phyloP scores from a whole-genome alignment of 2,329 filamentous ascomycete genomes.

The Colletotrichum liriopes region DNA sequence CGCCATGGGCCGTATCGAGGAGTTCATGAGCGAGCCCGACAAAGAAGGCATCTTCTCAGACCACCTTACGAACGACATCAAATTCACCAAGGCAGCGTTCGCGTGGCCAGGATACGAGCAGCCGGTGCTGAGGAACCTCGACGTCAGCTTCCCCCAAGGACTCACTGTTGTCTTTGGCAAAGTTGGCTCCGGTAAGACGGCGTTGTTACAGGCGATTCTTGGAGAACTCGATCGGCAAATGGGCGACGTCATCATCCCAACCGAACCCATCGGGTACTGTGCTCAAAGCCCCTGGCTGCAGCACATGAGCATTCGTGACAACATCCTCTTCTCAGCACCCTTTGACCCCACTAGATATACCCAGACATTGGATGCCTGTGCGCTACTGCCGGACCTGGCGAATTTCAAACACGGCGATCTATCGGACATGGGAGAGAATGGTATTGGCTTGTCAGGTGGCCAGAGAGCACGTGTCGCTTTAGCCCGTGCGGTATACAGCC shows the following conservation, averaged over 20 bases:
- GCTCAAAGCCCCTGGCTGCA: slow-evolving; percentile 77
- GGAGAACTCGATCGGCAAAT: slow-evolving; percentile 78
- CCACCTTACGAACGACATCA: slow-evolving; percentile 59
- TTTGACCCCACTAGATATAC: slow-evolving; percentile 71
- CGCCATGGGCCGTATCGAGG: slow-evolving; percentile 84
- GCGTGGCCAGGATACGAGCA: slow-evolving; percentile 81
- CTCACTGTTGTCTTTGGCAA: slow-evolving; percentile 72
- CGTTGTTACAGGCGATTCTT: slow-evolving; percentile 71
- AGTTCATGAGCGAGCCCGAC: slow-evolving; percentile 89
- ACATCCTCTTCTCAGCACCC: slow-evolving; percentile 74
- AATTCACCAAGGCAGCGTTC: slow-evolving; percentile 78
- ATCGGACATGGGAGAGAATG: slow-evolving; percentile 74
- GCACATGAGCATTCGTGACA: slow-evolving; percentile 76
- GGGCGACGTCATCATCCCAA: slow-evolving; percentile 62
- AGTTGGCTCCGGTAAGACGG: slow-evolving; percentile 75
- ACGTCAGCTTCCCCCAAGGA: slow-evolving; percentile 63
- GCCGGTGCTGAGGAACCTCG: slow-evolving; percentile 64
- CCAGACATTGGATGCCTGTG: slow-evolving; percentile 73
- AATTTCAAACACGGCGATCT: slow-evolving; percentile 71
- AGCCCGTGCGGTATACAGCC: slow-evolving; percentile 75
- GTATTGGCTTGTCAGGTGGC: slow-evolving; percentile 74
- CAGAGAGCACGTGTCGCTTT: slow-evolving; percentile 75
- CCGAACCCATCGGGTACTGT: slow-evolving; percentile 68
- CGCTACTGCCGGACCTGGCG: slow-evolving; percentile 69
- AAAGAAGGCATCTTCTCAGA: slow-evolving; percentile 69